Percentiles rank a stretch among this genome's conserved stretches.
Conservation (phyloP, 2,329 filamentous ascomycete genomes). For the Lasiodiplodia citricola region DNA sequence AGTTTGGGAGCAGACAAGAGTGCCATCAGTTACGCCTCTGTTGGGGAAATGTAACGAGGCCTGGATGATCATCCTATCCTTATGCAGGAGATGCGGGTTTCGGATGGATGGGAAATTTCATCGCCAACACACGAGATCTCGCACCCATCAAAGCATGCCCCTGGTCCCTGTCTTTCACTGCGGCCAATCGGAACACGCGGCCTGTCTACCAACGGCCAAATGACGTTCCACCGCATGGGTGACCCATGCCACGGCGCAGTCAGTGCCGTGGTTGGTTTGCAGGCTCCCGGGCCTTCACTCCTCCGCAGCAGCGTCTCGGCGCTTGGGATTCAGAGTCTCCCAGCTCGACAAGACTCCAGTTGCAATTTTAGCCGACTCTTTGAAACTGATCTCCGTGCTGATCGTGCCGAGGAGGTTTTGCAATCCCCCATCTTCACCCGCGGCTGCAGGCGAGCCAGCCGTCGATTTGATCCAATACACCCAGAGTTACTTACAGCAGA, state of each 20-base stretch:
- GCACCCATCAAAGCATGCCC: neutral
- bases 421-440: neutral
- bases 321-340: neutral
- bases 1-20: neutral
- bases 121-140: constrained; percentile 1
- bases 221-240: constrained; percentile 3
- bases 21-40: neutral
- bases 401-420: neutral
- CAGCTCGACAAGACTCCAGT: neutral
- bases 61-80: neutral
- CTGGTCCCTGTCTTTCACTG: neutral
- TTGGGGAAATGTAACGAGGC: neutral
- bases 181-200: constrained; percentile 6
- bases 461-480: neutral
- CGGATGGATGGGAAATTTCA: neutral
- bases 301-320: neutral
- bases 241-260: neutral
- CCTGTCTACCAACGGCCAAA: neutral
- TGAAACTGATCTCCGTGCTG: neutral
- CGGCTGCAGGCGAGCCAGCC: neutral
- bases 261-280: neutral
- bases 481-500: neutral
- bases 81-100: neutral
- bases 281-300: neutral
- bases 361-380: neutral